Evolutionary conservation across 164 flowering plant genomes (phyloP).

Genomic region (Litsea cubeba): DNA sequence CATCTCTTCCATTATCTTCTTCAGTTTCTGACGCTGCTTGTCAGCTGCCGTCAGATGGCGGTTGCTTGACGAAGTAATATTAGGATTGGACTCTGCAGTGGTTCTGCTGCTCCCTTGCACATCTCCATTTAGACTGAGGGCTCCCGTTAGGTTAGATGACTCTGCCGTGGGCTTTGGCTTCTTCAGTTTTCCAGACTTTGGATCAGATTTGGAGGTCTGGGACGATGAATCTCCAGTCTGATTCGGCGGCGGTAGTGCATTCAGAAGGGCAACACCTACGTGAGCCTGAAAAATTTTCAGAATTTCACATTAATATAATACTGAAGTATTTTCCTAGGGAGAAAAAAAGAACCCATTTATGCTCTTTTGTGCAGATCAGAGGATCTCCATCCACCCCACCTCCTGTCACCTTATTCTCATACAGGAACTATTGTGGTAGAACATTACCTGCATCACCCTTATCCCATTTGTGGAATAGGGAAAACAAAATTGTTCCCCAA

Average conservation of each 20-base stretch:
- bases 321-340: neutral
- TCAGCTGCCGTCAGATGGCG: conserved; percentile 73
- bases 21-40: conserved; percentile 62
- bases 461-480: no score
- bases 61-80: conserved; percentile 31
- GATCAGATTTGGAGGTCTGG: conserved; percentile 47
- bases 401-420: neutral
- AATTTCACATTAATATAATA: neutral
- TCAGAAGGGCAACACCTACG: conserved; percentile 90
- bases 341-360: neutral
- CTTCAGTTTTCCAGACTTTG: conserved; percentile 50
- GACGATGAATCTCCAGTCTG: conserved; percentile 43
- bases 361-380: neutral
- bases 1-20: conserved; percentile 81
- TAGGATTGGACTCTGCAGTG: conserved; percentile 29
- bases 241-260: conserved; percentile 73
- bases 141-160: conserved; percentile 26
- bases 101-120: conserved; percentile 41
- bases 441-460: no score
- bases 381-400: neutral
- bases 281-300: conserved; percentile 55
- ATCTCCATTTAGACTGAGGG: conserved; percentile 34
- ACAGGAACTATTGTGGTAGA: neutral
- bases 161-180: conserved; percentile 41
- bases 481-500: no score